phyloP scores from a whole-genome alignment of 306 rosid species.

The Aeschynomene evenia region DNA sequence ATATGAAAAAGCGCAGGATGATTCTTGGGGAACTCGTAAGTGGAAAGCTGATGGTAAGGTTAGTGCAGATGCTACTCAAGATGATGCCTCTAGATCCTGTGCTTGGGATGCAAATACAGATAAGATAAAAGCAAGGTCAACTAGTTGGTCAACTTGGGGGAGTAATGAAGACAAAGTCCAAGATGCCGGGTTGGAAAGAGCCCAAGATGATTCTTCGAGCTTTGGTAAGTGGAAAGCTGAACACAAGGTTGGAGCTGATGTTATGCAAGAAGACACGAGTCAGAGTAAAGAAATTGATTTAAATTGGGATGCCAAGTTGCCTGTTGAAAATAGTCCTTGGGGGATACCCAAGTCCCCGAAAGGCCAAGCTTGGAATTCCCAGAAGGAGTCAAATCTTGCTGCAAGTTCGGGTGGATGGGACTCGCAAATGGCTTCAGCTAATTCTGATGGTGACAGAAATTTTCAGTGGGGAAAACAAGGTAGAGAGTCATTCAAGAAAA shows the following conservation, averaged over 20 bases:
- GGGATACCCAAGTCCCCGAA: conserved; percentile 41
- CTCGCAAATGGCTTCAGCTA: conserved; percentile 44
- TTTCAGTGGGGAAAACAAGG: conserved; percentile 57
- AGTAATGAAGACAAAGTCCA: neutral
- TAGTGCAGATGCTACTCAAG: neutral
- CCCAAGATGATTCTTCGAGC: conserved; percentile 3
- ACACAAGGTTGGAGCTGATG: conserved; percentile 5
- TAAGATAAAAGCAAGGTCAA: neutral
- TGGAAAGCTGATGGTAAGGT: neutral
- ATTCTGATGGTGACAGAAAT: conserved; percentile 40
- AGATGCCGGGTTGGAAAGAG: neutral
- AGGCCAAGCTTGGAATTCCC: conserved; percentile 40
- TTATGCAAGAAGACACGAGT: conserved; percentile 10
- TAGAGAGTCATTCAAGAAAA: conserved; percentile 54
- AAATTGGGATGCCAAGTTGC: conserved; percentile 25
- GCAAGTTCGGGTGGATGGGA: conserved; percentile 56
- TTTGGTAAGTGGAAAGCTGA: conserved; percentile 19
- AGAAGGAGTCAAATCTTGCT: conserved; percentile 36
- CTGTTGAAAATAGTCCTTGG: conserved; percentile 41
- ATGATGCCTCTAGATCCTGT: neutral
- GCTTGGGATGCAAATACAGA: neutral
- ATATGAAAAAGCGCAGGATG: neutral
- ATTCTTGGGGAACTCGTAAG: conserved; percentile 18
- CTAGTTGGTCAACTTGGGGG: neutral
- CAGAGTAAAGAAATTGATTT: conserved; percentile 7